Evolutionary conservation across 1,284 basidiomycete genomes (phyloP), one percentile per base, ranked within the genome.

Genomic region (Abortiporus biennis): DNA sequence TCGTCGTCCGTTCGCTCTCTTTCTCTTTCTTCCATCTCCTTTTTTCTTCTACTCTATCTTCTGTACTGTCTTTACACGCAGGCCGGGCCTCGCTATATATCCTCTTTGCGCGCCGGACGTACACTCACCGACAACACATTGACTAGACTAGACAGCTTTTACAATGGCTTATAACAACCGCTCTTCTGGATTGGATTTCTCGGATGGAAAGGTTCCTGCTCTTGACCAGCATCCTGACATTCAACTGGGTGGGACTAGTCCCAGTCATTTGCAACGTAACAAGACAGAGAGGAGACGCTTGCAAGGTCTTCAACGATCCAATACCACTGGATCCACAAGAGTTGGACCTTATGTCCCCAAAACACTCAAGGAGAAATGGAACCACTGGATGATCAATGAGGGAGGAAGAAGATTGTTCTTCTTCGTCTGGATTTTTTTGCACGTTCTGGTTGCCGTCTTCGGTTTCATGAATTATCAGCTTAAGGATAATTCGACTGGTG

Each of bases 341-440:
- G 54, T 55, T 15, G 53, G 54, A 2, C 64, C 67, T 2, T 56
- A 54, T 37, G 55, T 64, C 52, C 61, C 67, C 37, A 61, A 54
- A 33, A 62, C 68, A 22, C 56, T 65, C 43, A 54, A 55, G 33
- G 69, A 78, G 48, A 74, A 62, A 50, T 72, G 78, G 55, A 69
- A 75, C 50, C 54, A 80, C 22, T 94, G 92, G 91, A 86, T 91
- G 85, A 88, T 92, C 58, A 93, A 93, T 58, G 90, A 93, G 57
- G 92, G 90, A 35, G 78, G 82, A 13, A 72, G 77, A 38, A 72
- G 78, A 42, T 48, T 92, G 23, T 88, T 92, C 68, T 88, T 92
- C 64, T 74, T 67, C 43, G 61, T 77, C 48, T 92, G 82, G 76
- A 64, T 92, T 36, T 65, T 91, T 58, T 69, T 93, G 29, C 89